Base-by-base conservation (phyloP, 257 asterid species). In the Fraxinus anomala region DNA sequence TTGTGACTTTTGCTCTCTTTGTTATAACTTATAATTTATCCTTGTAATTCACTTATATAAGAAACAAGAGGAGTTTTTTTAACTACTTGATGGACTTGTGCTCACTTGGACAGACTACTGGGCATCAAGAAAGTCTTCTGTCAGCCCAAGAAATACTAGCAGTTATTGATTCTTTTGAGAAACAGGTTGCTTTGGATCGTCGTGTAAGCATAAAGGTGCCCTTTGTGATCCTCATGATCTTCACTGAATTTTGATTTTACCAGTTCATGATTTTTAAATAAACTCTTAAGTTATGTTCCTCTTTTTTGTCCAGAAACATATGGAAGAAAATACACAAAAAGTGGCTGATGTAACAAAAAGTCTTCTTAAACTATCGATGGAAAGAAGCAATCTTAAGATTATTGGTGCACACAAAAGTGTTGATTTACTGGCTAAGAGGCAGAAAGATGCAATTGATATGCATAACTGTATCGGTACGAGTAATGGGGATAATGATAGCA, bases 371-470 rank as follows among this genome's bases (percentile, higher is more conserved):
- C 76, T 89, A 75, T 84, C 97, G 54, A 77, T 82, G 81, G 97
- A 89, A 77, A 87, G 95, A 80, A 87, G 89, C 86, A 86, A 87
- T 70, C 80, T 75, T 14, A 85, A 80, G 82, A 85, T 80, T 80
- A 77, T 61, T 83, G 83, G 84, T 79, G 81, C 83, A 28, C 90
- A 86, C 78, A 81, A 83, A 80, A 82, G 87, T 69, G 81, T 88
- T 68, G 92, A 93, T 83, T 87, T 92, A 81, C 87, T 96, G 81
- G 91, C 96, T 44, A 93, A 89, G 87, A 92, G 99, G 85, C 97
- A 90, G 85, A 90, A 87, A 84, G 96, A 92, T 86, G 97, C 97
- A 72, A 84, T 89, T 82, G 91, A 89, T 79, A 85, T 91, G 93
- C 97, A 90, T 80, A 89, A 82, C 80, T 96, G 95, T 67, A 88